Evolutionary conservation across 352 stramenopile genomes (phyloP).

Genomic region (Thalassiosira exigua): DNA sequence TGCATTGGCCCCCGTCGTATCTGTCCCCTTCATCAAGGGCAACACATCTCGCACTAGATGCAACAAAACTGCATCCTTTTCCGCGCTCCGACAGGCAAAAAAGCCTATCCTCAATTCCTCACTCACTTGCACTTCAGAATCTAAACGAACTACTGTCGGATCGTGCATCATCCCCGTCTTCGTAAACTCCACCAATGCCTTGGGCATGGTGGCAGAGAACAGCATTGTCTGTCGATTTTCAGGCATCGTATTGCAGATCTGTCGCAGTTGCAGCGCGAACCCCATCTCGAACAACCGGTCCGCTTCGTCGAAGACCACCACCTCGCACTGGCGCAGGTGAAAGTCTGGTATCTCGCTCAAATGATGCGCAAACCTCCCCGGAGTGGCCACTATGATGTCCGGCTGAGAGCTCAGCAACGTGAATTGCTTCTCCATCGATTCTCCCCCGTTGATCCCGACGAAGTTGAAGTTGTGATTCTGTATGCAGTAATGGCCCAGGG

Average conservation of each 20-base stretch:
- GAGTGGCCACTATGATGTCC: conserved; percentile 98
- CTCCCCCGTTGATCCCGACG: conserved; percentile 92
- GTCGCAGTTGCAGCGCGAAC: conserved; percentile 96
- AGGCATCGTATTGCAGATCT: conserved; percentile 92
- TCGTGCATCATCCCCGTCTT: conserved; percentile 97
- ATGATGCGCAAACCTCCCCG: conserved; percentile 93
- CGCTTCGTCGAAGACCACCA: conserved; percentile 97
- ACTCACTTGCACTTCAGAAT: conserved; percentile 98
- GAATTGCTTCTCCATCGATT: conserved; percentile 99
- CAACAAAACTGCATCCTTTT: conserved; percentile 96
- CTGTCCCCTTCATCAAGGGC: conserved; percentile 42
- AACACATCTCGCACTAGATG: conserved; percentile 94
- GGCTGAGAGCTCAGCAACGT: conserved; percentile 88
- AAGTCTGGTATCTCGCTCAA: conserved; percentile 88
- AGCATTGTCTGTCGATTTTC: conserved; percentile 97
- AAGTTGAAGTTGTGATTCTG: conserved; percentile 55
- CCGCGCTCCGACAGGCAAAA: conserved; percentile 92
- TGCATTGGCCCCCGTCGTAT: conserved; percentile 27
- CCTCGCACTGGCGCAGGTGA: conserved; percentile 84
- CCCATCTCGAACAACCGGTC: conserved; percentile 99
- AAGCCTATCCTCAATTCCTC: conserved; percentile 97
- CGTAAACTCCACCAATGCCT: conserved; percentile 97
- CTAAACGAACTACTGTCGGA: conserved; percentile 96
- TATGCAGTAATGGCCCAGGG: conserved; percentile 62
- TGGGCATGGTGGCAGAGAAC: conserved; percentile 98